Evolutionary conservation across 208 protist genomes (phyloP).

Genomic region (Trypanosoma melophagium): DNA sequence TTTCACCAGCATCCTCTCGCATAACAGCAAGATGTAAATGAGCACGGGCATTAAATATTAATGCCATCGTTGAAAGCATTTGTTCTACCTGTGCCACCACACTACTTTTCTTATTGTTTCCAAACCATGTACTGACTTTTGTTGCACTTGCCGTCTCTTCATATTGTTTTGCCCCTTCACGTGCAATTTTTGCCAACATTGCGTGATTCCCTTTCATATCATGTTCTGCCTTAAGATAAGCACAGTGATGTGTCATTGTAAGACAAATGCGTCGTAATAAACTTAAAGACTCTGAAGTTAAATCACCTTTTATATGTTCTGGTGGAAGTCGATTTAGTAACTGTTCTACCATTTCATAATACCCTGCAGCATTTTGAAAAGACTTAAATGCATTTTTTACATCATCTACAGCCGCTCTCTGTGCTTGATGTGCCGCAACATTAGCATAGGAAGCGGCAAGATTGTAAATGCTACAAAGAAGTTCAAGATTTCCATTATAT

Average conservation of each 20-base stretch:
- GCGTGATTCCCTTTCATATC: slow-evolving; percentile 67
- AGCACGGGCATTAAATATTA: slow-evolving; percentile 66
- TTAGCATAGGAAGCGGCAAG: slow-evolving; percentile 69
- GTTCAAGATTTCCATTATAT: slow-evolving; percentile 67
- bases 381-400: slow-evolving; percentile 66
- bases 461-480: slow-evolving; percentile 84
- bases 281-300: slow-evolving; percentile 54
- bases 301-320: slow-evolving; percentile 65
- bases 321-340: slow-evolving; percentile 61
- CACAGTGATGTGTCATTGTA: slow-evolving; percentile 76
- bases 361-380: slow-evolving; percentile 83
- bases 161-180: slow-evolving; percentile 68
- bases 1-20: slow-evolving; percentile 40
- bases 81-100: slow-evolving; percentile 37
- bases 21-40: slow-evolving; percentile 65
- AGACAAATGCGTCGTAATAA: slow-evolving; percentile 57
- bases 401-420: slow-evolving; percentile 44
- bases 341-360: slow-evolving; percentile 64
- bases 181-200: slow-evolving; percentile 76
- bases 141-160: slow-evolving; percentile 53
- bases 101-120: slow-evolving; percentile 4
- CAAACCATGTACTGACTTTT: slow-evolving; percentile 51
- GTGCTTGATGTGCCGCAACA: slow-evolving; percentile 45
- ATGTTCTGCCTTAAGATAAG: slow-evolving; percentile 75
- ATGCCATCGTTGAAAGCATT: slow-evolving; percentile 38